Evolutionary conservation across 2,329 filamentous ascomycete genomes (phyloP).

Genomic region (Tolypocladium pustulatum): DNA sequence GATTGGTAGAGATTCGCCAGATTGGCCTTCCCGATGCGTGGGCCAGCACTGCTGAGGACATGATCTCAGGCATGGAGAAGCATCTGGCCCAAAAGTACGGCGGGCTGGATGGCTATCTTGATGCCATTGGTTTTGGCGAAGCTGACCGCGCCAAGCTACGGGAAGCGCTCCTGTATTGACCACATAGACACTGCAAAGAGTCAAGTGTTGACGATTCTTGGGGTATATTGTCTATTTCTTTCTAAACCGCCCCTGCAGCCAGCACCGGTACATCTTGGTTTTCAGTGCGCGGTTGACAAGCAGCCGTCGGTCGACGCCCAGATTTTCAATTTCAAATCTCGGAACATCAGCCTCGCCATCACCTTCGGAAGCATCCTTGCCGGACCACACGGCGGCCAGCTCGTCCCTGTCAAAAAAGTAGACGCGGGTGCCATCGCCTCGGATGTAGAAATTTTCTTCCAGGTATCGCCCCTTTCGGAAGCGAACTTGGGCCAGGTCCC

Average conservation of each 20-base stretch:
- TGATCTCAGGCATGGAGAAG: slow-evolving; percentile 47
- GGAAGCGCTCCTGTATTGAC: slow-evolving; percentile 31
- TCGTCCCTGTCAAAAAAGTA: slow-evolving; percentile 95
- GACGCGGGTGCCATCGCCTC: slow-evolving; percentile 89
- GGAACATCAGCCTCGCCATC: slow-evolving; percentile 12
- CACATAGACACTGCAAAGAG: not conserved
- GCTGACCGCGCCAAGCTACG: slow-evolving; percentile 29
- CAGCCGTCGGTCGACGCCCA: slow-evolving; percentile 79
- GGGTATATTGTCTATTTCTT: slow-evolving; percentile 41
- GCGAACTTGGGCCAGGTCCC: slow-evolving; percentile 89
- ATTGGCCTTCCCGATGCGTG: slow-evolving; percentile 69
- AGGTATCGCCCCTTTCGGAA: slow-evolving; percentile 94
- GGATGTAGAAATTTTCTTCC: slow-evolving; percentile 94
- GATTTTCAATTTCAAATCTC: slow-evolving; percentile 60
- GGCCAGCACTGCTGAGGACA: slow-evolving; percentile 51
- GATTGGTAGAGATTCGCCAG: slow-evolving; percentile 56
- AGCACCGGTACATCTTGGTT: slow-evolving; percentile 98
- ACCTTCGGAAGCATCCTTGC: slow-evolving; percentile 18
- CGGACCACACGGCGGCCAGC: slow-evolving; percentile 68
- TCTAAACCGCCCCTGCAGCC: slow-evolving; percentile 76
- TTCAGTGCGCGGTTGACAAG: slow-evolving; percentile 84
- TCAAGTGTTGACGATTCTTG: not conserved
- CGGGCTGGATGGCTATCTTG: slow-evolving; percentile 55
- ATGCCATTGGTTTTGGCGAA: slow-evolving; percentile 46
- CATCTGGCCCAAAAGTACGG: slow-evolving; percentile 56